phyloP scores from a whole-genome alignment of 129 eudicot species.

The Tagetes patula region DNA sequence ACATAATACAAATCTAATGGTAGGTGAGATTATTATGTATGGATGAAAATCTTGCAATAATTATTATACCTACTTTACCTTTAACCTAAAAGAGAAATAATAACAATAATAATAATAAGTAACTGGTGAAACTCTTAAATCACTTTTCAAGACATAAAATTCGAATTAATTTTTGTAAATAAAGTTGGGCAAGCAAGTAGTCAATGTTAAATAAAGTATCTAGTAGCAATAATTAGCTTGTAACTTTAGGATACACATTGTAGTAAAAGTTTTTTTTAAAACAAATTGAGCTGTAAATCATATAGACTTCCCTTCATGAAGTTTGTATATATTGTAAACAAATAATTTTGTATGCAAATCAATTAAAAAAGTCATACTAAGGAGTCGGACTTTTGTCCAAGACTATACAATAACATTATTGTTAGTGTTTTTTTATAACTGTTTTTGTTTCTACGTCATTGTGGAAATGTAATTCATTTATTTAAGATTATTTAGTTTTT shows the following conservation, averaged over 20 bases:
- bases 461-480: background rate
- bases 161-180: background rate
- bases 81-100: slow-evolving; percentile 23
- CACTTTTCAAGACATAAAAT: slow-evolving; percentile 17
- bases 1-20: background rate
- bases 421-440: background rate
- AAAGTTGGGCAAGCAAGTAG: slow-evolving; percentile 48
- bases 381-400: background rate
- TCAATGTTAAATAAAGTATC: slow-evolving; percentile 34
- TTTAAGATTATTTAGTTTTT: slow-evolving; percentile 4
- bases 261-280: background rate
- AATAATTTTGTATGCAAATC: background rate
- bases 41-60: slow-evolving; percentile 36
- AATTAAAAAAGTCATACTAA: background rate
- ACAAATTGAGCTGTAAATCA: background rate
- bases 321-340: background rate
- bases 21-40: slow-evolving; percentile 24
- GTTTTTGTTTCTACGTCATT: background rate
- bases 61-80: slow-evolving; percentile 42
- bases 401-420: background rate
- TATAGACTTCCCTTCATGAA: background rate
- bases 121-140: slow-evolving; percentile 32
- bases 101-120: background rate
- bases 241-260: background rate
- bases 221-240: background rate